phyloP scores from a whole-genome alignment of 257 asterid genomes.

The Fraxinus cuspidata region DNA sequence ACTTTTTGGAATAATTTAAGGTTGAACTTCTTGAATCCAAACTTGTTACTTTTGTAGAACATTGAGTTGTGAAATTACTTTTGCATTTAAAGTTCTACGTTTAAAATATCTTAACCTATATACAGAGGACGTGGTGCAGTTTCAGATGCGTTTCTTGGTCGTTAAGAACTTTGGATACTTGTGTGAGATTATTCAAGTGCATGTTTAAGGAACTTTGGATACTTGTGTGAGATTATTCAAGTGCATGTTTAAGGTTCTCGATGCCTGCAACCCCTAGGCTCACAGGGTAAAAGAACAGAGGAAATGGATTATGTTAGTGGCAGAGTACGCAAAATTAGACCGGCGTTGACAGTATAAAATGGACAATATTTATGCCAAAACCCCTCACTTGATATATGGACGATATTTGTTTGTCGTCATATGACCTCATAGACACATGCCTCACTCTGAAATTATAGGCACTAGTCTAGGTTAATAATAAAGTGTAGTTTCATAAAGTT shows the following conservation, averaged over 20 bases:
- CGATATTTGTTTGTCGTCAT: no score
- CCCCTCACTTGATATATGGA: no score
- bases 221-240: background rate
- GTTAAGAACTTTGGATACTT: background rate
- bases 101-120: background rate
- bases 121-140: background rate
- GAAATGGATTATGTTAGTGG: no score
- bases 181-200: background rate
- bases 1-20: slow-evolving; percentile 11
- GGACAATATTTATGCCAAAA: no score
- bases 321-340: no score
- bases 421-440: no score
- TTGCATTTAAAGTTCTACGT: background rate
- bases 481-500: no score
- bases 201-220: background rate
- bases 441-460: no score
- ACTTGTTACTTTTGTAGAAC: slow-evolving; percentile 16
- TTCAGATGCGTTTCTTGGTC: background rate
- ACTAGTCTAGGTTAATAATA: no score
- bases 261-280: background rate
- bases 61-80: slow-evolving; percentile 14
- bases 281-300: no score
- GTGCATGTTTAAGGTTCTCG: background rate
- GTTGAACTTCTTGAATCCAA: background rate
- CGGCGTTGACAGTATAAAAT: no score